Base-by-base conservation (phyloP, 805 yeast genomes). In the Candida dendrica region DNA sequence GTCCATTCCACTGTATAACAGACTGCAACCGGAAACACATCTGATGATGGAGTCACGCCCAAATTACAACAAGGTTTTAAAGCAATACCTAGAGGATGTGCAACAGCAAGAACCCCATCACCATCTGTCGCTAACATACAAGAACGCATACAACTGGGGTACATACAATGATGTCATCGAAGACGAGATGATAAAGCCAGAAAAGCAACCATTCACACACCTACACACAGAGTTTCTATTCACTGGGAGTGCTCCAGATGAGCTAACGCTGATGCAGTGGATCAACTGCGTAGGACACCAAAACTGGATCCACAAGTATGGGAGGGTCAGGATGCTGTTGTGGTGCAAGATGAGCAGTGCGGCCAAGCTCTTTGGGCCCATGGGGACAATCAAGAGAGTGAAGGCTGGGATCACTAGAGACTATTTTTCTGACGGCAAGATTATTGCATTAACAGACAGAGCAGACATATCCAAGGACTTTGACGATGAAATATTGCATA, bases 271-370 rank as follows among this genome's bases (percentile, higher is more conserved):
- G 20, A 79, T 84, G 43, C 95, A 87, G 61, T 84, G 88, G 79
- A 59, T 84, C 27, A 74, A 72, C 45, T 84, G 95, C 60, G 65
- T 81, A 24, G 79, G 75, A 0, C 72, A 81, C 55, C 67, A 72
- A 38, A 84, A 84, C 53, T 87, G 95, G 96, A 58, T 86, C 8
- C 81, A 79, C 47, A 67, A 69, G 49, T 84, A 72, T 59, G 85
- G 95, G 8, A 72, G 83, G 38, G 90, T 89, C 3, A 70, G 86
- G 47, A 76, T 87, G 80, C 63, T 90, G 19, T 61, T 84, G 14
- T 77, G 90, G 79, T 67, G 81, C 17, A 77, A 80, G 3, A 76
- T 80, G 6, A 40, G 65, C 0, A 77, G 85, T 4, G 83, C 84
- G 4, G 61, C 64, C 44, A 83, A 85, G 57, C 67, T 86, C 30